These are phyloP conservation scores for Colletotrichum paranaense DNA, from an alignment of 2,329 filamentous ascomycete genomes.

Conservation along the genomic window DNA sequence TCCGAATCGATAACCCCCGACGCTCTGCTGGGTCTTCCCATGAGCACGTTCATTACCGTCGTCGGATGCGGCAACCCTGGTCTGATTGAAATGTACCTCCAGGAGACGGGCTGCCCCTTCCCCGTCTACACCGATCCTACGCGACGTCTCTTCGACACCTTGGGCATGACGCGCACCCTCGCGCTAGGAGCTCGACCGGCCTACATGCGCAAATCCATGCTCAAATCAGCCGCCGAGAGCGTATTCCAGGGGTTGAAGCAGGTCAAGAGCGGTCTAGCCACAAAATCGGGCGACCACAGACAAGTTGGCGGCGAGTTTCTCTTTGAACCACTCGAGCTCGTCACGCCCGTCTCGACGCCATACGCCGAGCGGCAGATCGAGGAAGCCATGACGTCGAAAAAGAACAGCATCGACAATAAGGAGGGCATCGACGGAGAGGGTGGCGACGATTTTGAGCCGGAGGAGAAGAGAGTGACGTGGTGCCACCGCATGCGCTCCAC, in stretches of 20 bases:
- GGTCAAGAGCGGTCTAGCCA: slow-evolving; percentile 66
- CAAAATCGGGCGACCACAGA: slow-evolving; percentile 72
- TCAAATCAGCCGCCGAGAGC: slow-evolving; percentile 61
- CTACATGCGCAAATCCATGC: slow-evolving; percentile 70
- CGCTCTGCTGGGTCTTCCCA: slow-evolving; percentile 60
- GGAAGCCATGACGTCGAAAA: slow-evolving; percentile 26
- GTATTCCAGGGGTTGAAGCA: slow-evolving; percentile 71
- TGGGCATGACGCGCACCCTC: slow-evolving; percentile 77
- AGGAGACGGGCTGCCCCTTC: slow-evolving; percentile 73
- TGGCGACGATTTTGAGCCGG: slow-evolving; percentile 43
- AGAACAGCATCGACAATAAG: slow-evolving; percentile 17
- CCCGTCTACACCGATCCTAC: slow-evolving; percentile 84
- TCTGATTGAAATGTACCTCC: slow-evolving; percentile 75
- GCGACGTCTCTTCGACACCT: slow-evolving; percentile 70
- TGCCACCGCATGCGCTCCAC: slow-evolving; percentile 86
- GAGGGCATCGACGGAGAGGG: slow-evolving; percentile 31
- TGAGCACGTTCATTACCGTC: slow-evolving; percentile 73
- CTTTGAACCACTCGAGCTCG: slow-evolving; percentile 68
- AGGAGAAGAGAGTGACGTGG: slow-evolving; percentile 77
- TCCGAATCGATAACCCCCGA: slow-evolving; percentile 67
- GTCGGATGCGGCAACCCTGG: slow-evolving; percentile 78
- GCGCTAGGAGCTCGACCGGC: slow-evolving; percentile 69
- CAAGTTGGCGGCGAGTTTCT: slow-evolving; percentile 84
- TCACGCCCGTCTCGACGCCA: slow-evolving; percentile 58
- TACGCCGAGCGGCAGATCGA: slow-evolving; percentile 47